Percentiles rank a stretch among this genome's conserved stretches.
phyloP scores from a whole-genome alignment of 192 early-diverging fungal genomes.

The Thoreauomyces humboldtii region DNA sequence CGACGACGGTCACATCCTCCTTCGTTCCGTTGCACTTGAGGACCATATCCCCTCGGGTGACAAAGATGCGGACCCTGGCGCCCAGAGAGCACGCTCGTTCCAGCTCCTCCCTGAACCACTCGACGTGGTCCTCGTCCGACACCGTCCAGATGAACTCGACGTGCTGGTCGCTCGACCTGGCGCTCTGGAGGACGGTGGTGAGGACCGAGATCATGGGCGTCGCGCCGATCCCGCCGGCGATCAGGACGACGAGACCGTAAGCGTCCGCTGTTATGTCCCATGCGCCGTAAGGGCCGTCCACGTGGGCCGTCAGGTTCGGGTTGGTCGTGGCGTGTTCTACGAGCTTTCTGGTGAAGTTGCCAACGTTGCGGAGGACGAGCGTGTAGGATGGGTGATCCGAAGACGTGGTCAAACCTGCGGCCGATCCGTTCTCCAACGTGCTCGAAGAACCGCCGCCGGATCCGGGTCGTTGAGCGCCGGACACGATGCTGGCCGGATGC shows the following conservation, averaged over 20 bases:
- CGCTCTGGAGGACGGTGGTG: not conserved
- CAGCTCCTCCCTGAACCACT: slow-evolving; percentile 8
- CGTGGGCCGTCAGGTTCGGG: not conserved
- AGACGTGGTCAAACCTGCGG: too few species aligned
- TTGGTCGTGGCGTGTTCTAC: not conserved
- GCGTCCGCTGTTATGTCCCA: slow-evolving; percentile 1
- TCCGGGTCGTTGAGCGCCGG: not conserved
- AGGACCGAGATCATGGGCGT: slow-evolving; percentile 17
- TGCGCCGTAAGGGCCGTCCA: slow-evolving; percentile 18
- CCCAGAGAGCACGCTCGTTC: not conserved
- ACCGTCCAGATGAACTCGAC: slow-evolving; percentile 12
- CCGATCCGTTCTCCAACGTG: too few species aligned
- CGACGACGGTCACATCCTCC: too few species aligned
- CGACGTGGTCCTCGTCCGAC: not conserved
- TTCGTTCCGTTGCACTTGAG: not conserved
- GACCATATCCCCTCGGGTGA: not conserved
- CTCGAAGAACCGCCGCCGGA: not conserved
- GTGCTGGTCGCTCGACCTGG: not conserved
- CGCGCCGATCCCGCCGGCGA: slow-evolving; percentile 19
- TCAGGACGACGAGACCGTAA: slow-evolving; percentile 10
- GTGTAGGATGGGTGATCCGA: not conserved
- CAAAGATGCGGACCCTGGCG: not conserved
- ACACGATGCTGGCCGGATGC: slow-evolving; percentile 23
- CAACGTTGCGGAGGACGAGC: slow-evolving; percentile 15
- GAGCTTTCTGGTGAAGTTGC: slow-evolving; percentile 5